Evolutionary conservation across 495 filamentous ascomycete genomes (phyloP).

Genomic region (Penicillium arizonense): DNA sequence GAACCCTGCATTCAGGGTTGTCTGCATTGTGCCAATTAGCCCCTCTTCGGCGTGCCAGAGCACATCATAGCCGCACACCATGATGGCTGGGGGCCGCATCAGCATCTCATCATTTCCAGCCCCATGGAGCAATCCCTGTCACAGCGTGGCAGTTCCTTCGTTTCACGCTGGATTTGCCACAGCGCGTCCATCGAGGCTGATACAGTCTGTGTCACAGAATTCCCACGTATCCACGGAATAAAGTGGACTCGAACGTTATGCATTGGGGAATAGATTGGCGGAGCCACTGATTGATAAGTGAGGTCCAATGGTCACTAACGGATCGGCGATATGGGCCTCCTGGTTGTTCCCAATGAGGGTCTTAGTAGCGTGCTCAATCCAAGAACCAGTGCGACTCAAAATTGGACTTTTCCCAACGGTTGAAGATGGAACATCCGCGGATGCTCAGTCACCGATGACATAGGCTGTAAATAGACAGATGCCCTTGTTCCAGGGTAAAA

Average conservation of each 20-base stretch:
- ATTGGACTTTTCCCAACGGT: not conserved
- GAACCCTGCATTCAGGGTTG: not conserved
- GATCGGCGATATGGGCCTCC: constrained; percentile 18
- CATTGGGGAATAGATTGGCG: constrained; percentile 5
- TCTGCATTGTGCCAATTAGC: not conserved
- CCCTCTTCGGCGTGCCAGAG: not conserved
- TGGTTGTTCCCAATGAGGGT: not conserved
- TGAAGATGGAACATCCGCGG: too few relatives aligned
- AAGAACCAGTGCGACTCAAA: not conserved
- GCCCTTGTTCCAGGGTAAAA: too few relatives aligned
- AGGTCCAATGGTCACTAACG: constrained; percentile 2
- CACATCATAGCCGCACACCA: not conserved
- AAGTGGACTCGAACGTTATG: constrained; percentile 8
- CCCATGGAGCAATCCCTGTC: not conserved
- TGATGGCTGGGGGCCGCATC: not conserved
- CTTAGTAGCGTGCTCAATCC: not conserved
- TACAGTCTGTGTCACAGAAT: constrained; percentile 16
- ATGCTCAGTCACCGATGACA: too few relatives aligned
- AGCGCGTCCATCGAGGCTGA: constrained; percentile 4
- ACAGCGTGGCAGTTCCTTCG: not conserved
- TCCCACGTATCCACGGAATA: constrained; percentile 4
- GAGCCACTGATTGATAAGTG: constrained; percentile 26
- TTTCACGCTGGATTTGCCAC: constrained; percentile 5
- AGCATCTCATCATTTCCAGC: not conserved
- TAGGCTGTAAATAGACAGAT: too few relatives aligned